Conservation (phyloP, 2,329 filamentous ascomycete species). For the Penicillium sp. region DNA sequence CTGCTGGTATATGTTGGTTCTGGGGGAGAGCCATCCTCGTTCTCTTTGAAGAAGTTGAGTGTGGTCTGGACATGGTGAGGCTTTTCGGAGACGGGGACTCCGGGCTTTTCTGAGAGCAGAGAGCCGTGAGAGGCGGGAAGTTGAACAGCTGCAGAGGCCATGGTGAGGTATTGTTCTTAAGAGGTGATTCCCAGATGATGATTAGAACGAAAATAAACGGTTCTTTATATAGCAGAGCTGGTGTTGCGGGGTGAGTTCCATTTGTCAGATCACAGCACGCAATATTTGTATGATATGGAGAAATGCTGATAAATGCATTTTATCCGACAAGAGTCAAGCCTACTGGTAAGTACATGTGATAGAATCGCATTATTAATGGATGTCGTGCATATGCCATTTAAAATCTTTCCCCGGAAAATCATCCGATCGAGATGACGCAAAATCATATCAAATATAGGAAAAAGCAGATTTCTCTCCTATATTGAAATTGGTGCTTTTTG, state of each 20-base stretch:
- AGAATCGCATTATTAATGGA: neutral
- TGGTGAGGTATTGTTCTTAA: constrained; percentile 3
- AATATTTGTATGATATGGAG: constrained; percentile 24
- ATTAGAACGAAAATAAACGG: neutral
- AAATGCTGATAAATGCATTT: constrained; percentile 31
- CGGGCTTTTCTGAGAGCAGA: constrained; percentile 12
- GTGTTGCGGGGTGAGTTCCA: constrained; percentile 19
- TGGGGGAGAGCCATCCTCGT: constrained; percentile 45
- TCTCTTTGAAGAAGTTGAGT: constrained; percentile 49
- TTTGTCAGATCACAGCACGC: constrained; percentile 37
- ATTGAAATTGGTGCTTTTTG: no score
- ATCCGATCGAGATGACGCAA: neutral
- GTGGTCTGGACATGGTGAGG: constrained; percentile 41
- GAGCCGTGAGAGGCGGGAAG: constrained; percentile 11
- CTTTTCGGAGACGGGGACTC: constrained; percentile 17
- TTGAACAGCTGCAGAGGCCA: constrained; percentile 34
- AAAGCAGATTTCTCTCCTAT: neutral
- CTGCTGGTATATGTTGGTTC: constrained; percentile 35
- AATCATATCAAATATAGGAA: neutral
- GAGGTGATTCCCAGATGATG: neutral
- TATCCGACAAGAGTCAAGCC: neutral
- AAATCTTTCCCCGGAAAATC: neutral
- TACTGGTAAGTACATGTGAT: constrained; percentile 7
- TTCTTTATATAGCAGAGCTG: constrained; percentile 10
- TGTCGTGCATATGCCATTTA: neutral